Conservation (phyloP, 805 yeast genomes). For the Cyberlindnera xishuangbannaensis region DNA sequence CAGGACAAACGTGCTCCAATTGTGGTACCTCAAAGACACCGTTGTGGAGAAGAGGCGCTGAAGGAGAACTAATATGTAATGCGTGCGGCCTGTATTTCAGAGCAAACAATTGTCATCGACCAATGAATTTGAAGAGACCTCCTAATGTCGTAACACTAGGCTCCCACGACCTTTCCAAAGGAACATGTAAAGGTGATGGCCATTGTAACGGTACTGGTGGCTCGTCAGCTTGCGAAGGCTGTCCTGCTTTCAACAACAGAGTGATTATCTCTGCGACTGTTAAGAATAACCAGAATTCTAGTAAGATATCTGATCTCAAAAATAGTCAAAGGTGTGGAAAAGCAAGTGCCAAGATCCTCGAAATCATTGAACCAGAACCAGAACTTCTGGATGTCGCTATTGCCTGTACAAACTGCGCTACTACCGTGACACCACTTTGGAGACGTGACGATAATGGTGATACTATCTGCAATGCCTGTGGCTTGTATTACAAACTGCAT, state of each 20-base stretch:
- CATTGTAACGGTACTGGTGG: slow-evolving; percentile 89
- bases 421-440: slow-evolving; percentile 86
- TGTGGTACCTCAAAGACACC: slow-evolving; percentile 90
- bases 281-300: slow-evolving; percentile 7
- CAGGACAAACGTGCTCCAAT: slow-evolving; percentile 59
- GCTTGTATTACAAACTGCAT: slow-evolving; percentile 68
- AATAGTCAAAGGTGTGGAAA: neutral
- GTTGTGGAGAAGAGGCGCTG: slow-evolving; percentile 85
- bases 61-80: slow-evolving; percentile 86
- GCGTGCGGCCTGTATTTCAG: slow-evolving; percentile 92
- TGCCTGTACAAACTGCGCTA: slow-evolving; percentile 79
- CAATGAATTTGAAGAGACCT: slow-evolving; percentile 67
- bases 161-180: slow-evolving; percentile 19
- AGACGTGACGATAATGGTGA: slow-evolving; percentile 76
- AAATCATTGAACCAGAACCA: slow-evolving; percentile 19
- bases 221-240: slow-evolving; percentile 68
- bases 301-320: neutral
- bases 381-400: slow-evolving; percentile 47
- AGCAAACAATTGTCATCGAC: slow-evolving; percentile 88
- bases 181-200: slow-evolving; percentile 32
- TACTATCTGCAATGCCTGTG: slow-evolving; percentile 87
- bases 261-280: slow-evolving; percentile 30
- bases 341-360: slow-evolving; percentile 8
- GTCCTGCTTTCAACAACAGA: slow-evolving; percentile 79
- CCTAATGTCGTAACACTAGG: slow-evolving; percentile 86